phyloP scores from a whole-genome alignment of 2,329 filamentous ascomycete species.

The Pseudogymnoascus sp. region DNA sequence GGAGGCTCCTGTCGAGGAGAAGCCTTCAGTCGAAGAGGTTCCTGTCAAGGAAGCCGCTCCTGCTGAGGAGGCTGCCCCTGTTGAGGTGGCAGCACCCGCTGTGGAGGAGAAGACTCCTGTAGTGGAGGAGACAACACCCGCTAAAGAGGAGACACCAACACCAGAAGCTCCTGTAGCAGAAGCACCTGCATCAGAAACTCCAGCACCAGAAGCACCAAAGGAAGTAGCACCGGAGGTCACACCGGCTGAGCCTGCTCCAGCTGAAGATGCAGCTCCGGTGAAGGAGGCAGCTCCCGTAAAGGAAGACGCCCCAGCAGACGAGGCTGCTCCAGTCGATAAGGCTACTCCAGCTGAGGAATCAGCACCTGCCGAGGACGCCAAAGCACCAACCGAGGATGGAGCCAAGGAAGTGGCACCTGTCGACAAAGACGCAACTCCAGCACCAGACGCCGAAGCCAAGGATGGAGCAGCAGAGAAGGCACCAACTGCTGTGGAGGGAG shows the following conservation, averaged over 20 bases:
- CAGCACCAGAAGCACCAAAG: conserved; percentile 4
- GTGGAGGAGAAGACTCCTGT: background rate
- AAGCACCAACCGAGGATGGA: background rate
- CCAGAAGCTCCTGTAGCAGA: background rate
- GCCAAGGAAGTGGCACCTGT: background rate
- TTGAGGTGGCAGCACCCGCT: background rate
- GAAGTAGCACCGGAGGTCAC: background rate
- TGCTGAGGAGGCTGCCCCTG: background rate
- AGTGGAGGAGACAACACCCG: background rate
- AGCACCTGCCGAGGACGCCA: background rate
- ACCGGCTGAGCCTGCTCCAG: background rate
- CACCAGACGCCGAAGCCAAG: background rate
- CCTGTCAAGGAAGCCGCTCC: background rate
- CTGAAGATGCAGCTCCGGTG: background rate
- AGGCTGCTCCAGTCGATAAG: background rate
- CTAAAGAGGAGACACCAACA: background rate
- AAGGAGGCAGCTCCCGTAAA: background rate
- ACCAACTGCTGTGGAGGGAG: background rate
- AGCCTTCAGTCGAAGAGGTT: background rate
- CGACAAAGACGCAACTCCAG: background rate
- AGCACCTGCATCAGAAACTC: background rate
- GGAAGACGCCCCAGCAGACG: background rate
- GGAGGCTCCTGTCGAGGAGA: background rate
- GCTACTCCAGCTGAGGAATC: background rate
- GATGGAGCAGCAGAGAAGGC: background rate